A percentile compares a stretch with the other conserved stretches of the same genome.
phyloP scores from a whole-genome alignment of 2,329 filamentous ascomycete species.

The Colletotrichum navitas region DNA sequence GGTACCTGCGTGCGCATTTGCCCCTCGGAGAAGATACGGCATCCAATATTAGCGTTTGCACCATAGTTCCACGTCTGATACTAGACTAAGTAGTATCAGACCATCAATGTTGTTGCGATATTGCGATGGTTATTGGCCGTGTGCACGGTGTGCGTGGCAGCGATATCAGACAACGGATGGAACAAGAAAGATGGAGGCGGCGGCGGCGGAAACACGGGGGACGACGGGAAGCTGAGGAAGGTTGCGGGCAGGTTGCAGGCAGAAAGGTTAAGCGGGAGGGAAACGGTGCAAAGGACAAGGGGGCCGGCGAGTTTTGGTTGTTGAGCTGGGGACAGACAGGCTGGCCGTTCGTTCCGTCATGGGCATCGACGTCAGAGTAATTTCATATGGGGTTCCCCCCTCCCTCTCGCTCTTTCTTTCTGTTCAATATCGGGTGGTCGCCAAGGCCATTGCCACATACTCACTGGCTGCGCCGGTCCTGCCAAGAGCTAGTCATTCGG shows the following conservation, averaged over 20 bases:
- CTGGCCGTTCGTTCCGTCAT: conserved; percentile 19
- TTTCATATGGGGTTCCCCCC: neutral
- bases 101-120: neutral
- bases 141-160: conserved; percentile 19
- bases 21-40: conserved; percentile 9
- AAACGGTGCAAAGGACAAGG: neutral
- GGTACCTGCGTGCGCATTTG: neutral
- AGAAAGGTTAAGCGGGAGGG: neutral
- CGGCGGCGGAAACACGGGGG: conserved; percentile 18
- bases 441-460: conserved; percentile 25
- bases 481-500: conserved; percentile 27
- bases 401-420: neutral
- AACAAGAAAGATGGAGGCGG: conserved; percentile 30
- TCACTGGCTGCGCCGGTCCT: conserved; percentile 22
- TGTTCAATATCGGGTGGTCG: neutral
- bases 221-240: neutral
- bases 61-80: neutral
- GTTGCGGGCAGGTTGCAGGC: neutral
- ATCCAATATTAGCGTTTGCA: conserved; percentile 10
- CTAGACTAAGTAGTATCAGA: neutral
- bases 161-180: conserved; percentile 29
- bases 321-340: neutral
- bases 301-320: neutral
- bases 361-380: conserved; percentile 15
- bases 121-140: neutral